phyloP scores from a whole-genome alignment of 2,329 filamentous ascomycete species.

The Verticillium dahliae region DNA sequence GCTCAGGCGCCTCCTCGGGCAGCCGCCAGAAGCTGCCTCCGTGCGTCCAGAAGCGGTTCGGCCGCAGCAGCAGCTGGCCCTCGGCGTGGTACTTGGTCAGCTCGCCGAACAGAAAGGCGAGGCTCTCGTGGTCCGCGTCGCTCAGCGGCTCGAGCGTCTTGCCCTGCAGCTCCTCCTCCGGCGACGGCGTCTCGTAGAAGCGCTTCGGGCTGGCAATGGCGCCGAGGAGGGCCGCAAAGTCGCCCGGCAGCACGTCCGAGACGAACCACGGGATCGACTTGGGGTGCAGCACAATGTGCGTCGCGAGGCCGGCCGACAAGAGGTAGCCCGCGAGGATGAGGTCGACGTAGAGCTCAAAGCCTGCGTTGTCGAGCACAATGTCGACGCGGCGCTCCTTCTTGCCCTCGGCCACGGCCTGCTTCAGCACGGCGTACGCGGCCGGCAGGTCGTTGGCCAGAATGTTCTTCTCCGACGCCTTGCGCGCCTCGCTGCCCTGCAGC shows the following conservation, averaged over 20 bases:
- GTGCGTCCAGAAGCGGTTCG: conserved; percentile 88
- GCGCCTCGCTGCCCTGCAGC: conserved; percentile 80
- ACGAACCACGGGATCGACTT: conserved; percentile 99
- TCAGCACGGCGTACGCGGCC: conserved; percentile 62
- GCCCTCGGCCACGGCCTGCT: conserved; percentile 54
- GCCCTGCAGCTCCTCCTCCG: conserved; percentile 54
- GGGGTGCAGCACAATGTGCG: conserved; percentile 79
- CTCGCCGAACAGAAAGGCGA: conserved; percentile 73
- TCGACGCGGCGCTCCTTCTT: conserved; percentile 73
- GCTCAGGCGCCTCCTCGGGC: conserved; percentile 57
- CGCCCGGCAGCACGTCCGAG: conserved; percentile 81
- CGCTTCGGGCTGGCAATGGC: conserved; percentile 69
- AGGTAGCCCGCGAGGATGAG: conserved; percentile 88
- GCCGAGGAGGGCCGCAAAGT: conserved; percentile 77
- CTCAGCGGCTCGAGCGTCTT: conserved; percentile 57
- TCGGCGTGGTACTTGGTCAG: conserved; percentile 78
- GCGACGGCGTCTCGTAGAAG: conserved; percentile 72
- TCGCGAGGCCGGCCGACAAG: conserved; percentile 77
- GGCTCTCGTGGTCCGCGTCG: conserved; percentile 57
- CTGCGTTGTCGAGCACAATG: conserved; percentile 93
- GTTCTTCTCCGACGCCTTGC: conserved; percentile 83
- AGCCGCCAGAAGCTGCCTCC: conserved; percentile 85
- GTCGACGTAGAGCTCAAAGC: conserved; percentile 95
- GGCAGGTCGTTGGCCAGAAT: conserved; percentile 83
- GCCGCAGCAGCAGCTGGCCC: conserved; percentile 74